Conservation (phyloP, 305 asterid genomes). For the Fraxinus sp. region DNA sequence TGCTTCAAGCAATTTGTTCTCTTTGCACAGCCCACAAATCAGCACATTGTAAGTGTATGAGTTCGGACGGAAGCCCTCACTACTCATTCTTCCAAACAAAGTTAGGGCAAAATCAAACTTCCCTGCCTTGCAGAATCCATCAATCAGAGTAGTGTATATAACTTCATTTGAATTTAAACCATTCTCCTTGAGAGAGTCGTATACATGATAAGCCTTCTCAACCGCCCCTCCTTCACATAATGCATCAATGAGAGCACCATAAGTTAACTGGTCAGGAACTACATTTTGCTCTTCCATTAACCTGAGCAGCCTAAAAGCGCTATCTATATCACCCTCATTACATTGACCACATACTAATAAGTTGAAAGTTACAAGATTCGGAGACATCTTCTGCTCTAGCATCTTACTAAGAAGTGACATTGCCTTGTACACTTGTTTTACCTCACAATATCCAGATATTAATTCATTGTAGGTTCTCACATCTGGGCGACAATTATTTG, state of each 20-base stretch:
- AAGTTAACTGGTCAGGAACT: slow-evolving; percentile 65
- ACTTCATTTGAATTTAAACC: slow-evolving; percentile 53
- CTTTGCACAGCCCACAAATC: slow-evolving; percentile 65
- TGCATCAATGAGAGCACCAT: slow-evolving; percentile 58
- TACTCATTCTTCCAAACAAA: slow-evolving; percentile 56
- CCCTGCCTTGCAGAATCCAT: slow-evolving; percentile 56
- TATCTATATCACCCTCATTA: slow-evolving; percentile 53
- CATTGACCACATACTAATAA: slow-evolving; percentile 73
- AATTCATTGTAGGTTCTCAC: slow-evolving; percentile 77
- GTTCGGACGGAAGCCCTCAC: slow-evolving; percentile 54
- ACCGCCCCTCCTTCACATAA: slow-evolving; percentile 60
- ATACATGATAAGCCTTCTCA: slow-evolving; percentile 48
- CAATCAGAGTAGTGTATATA: slow-evolving; percentile 60
- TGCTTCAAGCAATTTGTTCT: slow-evolving; percentile 55
- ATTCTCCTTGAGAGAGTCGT: slow-evolving; percentile 54
- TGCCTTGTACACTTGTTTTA: slow-evolving; percentile 58
- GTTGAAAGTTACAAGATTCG: slow-evolving; percentile 58
- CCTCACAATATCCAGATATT: slow-evolving; percentile 62
- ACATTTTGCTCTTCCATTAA: slow-evolving; percentile 65
- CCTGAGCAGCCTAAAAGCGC: slow-evolving; percentile 64
- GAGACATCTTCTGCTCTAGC: slow-evolving; percentile 52
- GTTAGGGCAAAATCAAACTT: slow-evolving; percentile 48
- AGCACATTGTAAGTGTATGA: slow-evolving; percentile 59
- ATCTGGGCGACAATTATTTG: slow-evolving; percentile 52
- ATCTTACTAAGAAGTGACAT: slow-evolving; percentile 64